These are phyloP conservation scores for Pyrrhoderma noxium DNA, from an alignment of 1,284 basidiomycete genomes.

Conservation along the genomic window DNA sequence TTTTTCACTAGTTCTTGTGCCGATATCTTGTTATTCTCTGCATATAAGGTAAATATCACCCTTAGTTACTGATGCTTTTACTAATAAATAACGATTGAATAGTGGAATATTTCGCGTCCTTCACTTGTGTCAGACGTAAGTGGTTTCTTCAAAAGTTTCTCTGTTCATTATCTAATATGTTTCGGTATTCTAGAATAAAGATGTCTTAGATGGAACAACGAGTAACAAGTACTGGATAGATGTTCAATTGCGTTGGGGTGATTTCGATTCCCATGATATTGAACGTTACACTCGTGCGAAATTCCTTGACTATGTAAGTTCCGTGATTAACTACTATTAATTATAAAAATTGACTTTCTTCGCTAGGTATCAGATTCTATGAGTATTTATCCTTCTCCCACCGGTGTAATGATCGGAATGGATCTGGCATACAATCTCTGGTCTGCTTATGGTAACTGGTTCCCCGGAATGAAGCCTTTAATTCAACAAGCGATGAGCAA, in stretches of 20 bases:
- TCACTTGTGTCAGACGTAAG: conserved; percentile 90
- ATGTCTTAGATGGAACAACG: conserved; percentile 94
- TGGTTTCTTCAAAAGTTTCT: not conserved
- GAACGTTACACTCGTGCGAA: conserved; percentile 97
- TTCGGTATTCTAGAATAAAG: conserved; percentile 59
- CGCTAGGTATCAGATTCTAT: conserved; percentile 82
- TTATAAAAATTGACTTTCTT: conserved; percentile 8
- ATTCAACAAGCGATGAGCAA: conserved; percentile 99
- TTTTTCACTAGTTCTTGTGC: conserved; percentile 56
- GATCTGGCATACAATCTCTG: conserved; percentile 97
- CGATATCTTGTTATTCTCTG: conserved; percentile 95
- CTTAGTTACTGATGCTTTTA: not conserved
- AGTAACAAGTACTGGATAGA: conserved; percentile 99
- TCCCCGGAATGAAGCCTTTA: conserved; percentile 97
- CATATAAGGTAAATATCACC: conserved; percentile 59
- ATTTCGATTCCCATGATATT: conserved; percentile 98
- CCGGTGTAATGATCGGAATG: conserved; percentile 98
- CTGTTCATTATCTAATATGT: not conserved
- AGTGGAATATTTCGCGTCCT: conserved; percentile 97
- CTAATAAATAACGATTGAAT: conserved; percentile 5
- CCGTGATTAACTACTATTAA: conserved; percentile 9
- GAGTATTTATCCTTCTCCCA: conserved; percentile 98
- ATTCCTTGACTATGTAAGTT: conserved; percentile 83
- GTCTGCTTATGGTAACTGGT: conserved; percentile 99
- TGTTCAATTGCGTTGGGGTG: conserved; percentile 97